Evolutionary conservation across 306 rosid species (phyloP).

Genomic region (Vicia sativa): DNA sequence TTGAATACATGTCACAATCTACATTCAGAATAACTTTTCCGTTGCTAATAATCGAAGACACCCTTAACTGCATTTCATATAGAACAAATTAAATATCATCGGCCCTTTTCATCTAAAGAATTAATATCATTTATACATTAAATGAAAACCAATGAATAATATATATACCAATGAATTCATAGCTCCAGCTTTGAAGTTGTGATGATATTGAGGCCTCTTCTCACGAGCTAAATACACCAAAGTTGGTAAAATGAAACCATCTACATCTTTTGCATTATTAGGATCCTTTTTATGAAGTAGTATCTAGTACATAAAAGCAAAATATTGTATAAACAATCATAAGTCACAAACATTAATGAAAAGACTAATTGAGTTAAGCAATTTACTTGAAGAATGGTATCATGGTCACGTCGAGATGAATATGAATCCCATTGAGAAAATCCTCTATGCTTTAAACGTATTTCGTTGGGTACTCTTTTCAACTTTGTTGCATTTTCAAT

Average conservation of each 20-base stretch:
- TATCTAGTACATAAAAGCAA: constrained; percentile 45
- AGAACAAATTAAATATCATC: neutral
- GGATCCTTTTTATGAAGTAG: constrained; percentile 61
- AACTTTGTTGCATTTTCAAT: constrained; percentile 49
- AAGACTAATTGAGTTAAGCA: neutral
- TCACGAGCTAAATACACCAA: constrained; percentile 83
- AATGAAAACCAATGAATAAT: too few relatives aligned
- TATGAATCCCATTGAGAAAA: constrained; percentile 71
- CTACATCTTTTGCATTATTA: constrained; percentile 51
- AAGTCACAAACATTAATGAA: neutral
- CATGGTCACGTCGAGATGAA: constrained; percentile 69
- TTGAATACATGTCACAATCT: constrained; percentile 88
- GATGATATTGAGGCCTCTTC: constrained; percentile 71
- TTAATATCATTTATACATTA: too few relatives aligned
- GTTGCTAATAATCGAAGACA: constrained; percentile 82
- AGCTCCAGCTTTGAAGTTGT: constrained; percentile 91
- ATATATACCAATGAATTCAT: constrained; percentile 82
- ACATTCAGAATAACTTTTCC: constrained; percentile 71
- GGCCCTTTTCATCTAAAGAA: too few relatives aligned
- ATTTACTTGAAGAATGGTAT: constrained; percentile 67
- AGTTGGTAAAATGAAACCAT: constrained; percentile 63
- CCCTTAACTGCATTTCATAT: constrained; percentile 60
- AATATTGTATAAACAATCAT: neutral
- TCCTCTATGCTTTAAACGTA: constrained; percentile 44
- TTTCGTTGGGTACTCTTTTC: constrained; percentile 59